A percentile compares a stretch with the other conserved stretches of the same genome.
These are phyloP conservation scores for Coemansia sp. DNA, from an alignment of 192 early-diverging fungal species.

Conservation along the genomic window DNA sequence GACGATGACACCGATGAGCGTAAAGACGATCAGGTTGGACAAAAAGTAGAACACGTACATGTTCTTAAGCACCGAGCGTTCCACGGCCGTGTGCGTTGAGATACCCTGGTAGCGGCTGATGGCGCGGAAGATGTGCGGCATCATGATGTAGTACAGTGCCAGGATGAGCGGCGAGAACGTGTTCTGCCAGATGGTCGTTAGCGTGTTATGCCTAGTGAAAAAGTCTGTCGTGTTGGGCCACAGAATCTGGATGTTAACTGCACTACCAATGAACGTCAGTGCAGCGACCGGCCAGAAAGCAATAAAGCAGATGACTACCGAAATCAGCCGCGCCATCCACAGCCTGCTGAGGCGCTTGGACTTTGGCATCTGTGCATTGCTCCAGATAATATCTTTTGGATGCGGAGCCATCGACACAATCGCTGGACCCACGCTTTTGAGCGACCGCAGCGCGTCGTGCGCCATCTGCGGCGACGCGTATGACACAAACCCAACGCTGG, in stretches of 20 bases:
- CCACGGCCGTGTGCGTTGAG: constrained; percentile 64
- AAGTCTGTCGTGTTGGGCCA: constrained; percentile 52
- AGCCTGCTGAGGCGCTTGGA: constrained; percentile 44
- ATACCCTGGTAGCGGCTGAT: constrained; percentile 70
- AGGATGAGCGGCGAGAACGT: constrained; percentile 66
- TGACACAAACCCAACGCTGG: constrained; percentile 71
- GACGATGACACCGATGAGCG: constrained; percentile 47
- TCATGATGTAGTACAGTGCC: constrained; percentile 61
- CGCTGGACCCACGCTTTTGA: constrained; percentile 24
- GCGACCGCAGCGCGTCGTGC: constrained; percentile 38
- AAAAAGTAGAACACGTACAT: constrained; percentile 73
- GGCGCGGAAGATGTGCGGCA: constrained; percentile 62
- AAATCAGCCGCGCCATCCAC: constrained; percentile 48
- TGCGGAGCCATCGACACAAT: constrained; percentile 57
- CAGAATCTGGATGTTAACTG: constrained; percentile 57
- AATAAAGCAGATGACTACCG: constrained; percentile 57
- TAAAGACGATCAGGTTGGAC: constrained; percentile 68
- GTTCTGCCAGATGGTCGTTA: constrained; percentile 62
- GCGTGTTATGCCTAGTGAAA: constrained; percentile 49
- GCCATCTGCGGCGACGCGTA: constrained; percentile 56
- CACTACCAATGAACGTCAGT: constrained; percentile 59
- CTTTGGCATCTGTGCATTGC: constrained; percentile 60
- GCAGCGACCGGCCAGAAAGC: constrained; percentile 67
- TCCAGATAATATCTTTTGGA: constrained; percentile 77
- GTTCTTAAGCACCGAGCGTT: constrained; percentile 67